Conservation (phyloP, 257 asterid species). For the Jaltomata sinuosa region DNA sequence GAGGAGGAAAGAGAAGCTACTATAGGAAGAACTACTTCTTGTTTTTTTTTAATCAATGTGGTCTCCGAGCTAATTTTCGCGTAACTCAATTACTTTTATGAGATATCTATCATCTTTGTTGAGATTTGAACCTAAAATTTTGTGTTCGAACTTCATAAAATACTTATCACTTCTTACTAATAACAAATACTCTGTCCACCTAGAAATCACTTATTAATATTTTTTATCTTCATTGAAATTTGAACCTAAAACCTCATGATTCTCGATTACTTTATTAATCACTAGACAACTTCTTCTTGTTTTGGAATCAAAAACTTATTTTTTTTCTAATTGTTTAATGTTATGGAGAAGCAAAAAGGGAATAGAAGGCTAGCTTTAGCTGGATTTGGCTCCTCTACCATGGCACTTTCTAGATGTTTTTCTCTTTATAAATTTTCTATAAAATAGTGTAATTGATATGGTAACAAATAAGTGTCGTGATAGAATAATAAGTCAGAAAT, state of each 20-base stretch:
- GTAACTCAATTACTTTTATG: too few species aligned
- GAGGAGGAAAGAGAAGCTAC: not conserved
- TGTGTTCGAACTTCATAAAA: too few species aligned
- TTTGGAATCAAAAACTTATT: slow-evolving; percentile 2
- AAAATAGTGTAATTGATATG: not conserved
- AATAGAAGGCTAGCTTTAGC: slow-evolving; percentile 1
- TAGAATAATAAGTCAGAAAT: not conserved
- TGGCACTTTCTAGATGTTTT: not conserved
- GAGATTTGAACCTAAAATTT: too few species aligned
- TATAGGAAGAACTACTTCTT: not conserved
- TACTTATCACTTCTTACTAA: too few species aligned
- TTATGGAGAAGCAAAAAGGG: not conserved
- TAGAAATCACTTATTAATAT: too few species aligned
- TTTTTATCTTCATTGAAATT: too few species aligned
- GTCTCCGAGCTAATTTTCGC: too few species aligned
- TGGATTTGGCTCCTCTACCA: slow-evolving; percentile 3
- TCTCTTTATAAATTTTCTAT: not conserved
- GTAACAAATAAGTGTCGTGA: fast-evolving
- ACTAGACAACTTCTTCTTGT: not conserved
- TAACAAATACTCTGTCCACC: too few species aligned
- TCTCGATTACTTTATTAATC: too few species aligned
- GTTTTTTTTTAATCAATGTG: too few species aligned
- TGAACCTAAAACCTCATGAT: too few species aligned
- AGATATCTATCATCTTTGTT: too few species aligned
- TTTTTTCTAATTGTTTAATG: not conserved